phyloP scores from a whole-genome alignment of 2,329 filamentous ascomycete genomes.

The Microsporum audouinii region DNA sequence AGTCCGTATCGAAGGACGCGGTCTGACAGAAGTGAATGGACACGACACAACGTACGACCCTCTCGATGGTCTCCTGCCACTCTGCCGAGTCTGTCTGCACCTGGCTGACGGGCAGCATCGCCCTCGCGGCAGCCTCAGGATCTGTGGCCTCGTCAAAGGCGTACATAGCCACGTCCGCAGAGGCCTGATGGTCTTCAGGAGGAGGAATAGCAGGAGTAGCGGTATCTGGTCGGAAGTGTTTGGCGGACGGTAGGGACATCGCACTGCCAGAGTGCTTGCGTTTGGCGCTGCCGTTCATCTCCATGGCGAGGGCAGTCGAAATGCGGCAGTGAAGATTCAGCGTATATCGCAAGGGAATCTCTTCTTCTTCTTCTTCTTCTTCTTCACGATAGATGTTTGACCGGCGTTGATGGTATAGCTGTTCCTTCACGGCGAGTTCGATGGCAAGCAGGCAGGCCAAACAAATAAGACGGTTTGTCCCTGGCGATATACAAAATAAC shows the following conservation, averaged over 20 bases:
- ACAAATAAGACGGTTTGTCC: too few relatives aligned
- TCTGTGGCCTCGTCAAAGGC: conserved; percentile 28
- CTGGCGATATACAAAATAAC: too few relatives aligned
- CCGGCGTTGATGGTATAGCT: too few relatives aligned
- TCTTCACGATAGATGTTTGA: not conserved
- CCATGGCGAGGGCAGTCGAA: conserved; percentile 28
- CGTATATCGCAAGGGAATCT: not conserved
- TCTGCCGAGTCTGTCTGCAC: conserved; percentile 53
- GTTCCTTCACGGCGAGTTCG: too few relatives aligned
- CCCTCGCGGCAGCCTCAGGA: conserved; percentile 33
- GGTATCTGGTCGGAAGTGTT: conserved; percentile 43
- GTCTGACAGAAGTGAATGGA: conserved; percentile 99
- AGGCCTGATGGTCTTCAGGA: conserved; percentile 30
- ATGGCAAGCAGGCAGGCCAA: too few relatives aligned
- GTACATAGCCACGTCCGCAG: conserved; percentile 26
- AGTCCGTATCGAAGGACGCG: conserved; percentile 94
- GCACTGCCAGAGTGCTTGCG: conserved; percentile 45
- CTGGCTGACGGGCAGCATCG: conserved; percentile 8
- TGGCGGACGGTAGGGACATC: conserved; percentile 42
- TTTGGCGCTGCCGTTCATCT: conserved; percentile 40
- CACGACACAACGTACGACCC: conserved; percentile 86
- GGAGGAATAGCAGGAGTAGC: conserved; percentile 25
- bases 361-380: not conserved
- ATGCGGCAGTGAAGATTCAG: not conserved
- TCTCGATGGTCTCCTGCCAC: conserved; percentile 93